Conservation (phyloP, 805 yeast genomes). For the Barnettozyma pratensis region DNA sequence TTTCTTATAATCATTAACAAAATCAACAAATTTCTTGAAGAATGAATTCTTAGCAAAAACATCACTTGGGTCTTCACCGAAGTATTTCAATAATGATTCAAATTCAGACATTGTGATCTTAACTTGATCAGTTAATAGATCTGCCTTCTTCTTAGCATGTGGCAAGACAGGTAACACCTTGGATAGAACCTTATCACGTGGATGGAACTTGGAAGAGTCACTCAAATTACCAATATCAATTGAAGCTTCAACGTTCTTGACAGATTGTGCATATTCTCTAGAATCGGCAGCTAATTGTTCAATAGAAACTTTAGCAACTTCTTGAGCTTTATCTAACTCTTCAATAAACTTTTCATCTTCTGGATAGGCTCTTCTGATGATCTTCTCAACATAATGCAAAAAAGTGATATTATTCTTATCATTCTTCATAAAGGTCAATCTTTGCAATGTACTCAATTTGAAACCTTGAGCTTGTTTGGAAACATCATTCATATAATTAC, state of each 20-base stretch:
- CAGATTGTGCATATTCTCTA: slow-evolving; percentile 49
- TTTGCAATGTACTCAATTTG: slow-evolving; percentile 80
- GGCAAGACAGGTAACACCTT: slow-evolving; percentile 64
- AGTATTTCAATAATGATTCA: slow-evolving; percentile 67
- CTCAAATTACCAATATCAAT: slow-evolving; percentile 81
- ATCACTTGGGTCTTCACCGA: slow-evolving; percentile 87
- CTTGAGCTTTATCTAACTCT: slow-evolving; percentile 46
- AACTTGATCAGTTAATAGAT: slow-evolving; percentile 58
- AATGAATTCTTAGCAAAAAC: slow-evolving; percentile 60
- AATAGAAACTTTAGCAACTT: slow-evolving; percentile 68
- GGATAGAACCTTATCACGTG: slow-evolving; percentile 65
- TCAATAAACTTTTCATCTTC: slow-evolving; percentile 69
- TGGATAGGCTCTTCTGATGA: slow-evolving; percentile 81
- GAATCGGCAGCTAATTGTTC: slow-evolving; percentile 81
- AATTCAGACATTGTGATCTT: slow-evolving; percentile 60
- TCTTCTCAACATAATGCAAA: slow-evolving; percentile 85
- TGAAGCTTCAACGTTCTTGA: slow-evolving; percentile 69
- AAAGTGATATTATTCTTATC: slow-evolving; percentile 74
- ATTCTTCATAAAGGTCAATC: slow-evolving; percentile 88
- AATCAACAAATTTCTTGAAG: slow-evolving; percentile 74
- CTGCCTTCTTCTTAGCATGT: slow-evolving; percentile 67
- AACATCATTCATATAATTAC: slow-evolving; percentile 83
- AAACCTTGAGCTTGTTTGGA: slow-evolving; percentile 95
- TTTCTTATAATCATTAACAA: slow-evolving; percentile 71
- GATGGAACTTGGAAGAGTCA: slow-evolving; percentile 74